Evolutionary conservation across 192 early-diverging fungal species (phyloP), one percentile per base, ranked within the genome.

Genomic region (Backusella liffmaniae): DNA sequence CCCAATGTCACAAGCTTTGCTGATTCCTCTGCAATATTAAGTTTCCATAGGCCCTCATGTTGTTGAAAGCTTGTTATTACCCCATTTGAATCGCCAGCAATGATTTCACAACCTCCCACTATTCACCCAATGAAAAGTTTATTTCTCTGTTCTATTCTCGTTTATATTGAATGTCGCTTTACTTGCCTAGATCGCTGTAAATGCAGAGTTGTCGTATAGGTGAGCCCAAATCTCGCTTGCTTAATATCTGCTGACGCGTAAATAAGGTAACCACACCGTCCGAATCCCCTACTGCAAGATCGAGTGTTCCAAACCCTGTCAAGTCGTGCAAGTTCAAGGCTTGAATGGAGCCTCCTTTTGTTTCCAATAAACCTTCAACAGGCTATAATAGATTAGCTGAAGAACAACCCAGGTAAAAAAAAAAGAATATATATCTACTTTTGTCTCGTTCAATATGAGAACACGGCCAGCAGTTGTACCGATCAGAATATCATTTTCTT

Each of bases 261-360:
- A 83, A 83, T 9, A 80, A 39, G 1, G 79, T 80, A 1, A 83
- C 73, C 0, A 76, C 69, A 23, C 82, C 82, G 53, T 80, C 76
- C 0, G 75, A 79, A 72, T 83, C 82, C 13, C 82, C 82, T 12
- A 83, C 82, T 21, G 80, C 76, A 18, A 83, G 42, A 72, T 77
- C 76, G 12, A 73, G 44, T 4, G 66, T 42, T 23, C 76, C 76
- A 74, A 74, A 75, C 30, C 77, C 75, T 44, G 78, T 80, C 67
- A 79, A 46, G 67, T 83, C 79, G 51, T 77, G 73, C 12, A 83
- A 29, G 18, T 77, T 34, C 12, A 83, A 66, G 9, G 76, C 44
- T 73, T 83, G 82, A 36, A 83, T 78, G 44, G 82, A 66, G 16
- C 76, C 78, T 62, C 82, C 72, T 73, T 83, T 83, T 34, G 78